phyloP scores from a whole-genome alignment of 1,284 basidiomycete species.

The Hypsizygus ulmarius region DNA sequence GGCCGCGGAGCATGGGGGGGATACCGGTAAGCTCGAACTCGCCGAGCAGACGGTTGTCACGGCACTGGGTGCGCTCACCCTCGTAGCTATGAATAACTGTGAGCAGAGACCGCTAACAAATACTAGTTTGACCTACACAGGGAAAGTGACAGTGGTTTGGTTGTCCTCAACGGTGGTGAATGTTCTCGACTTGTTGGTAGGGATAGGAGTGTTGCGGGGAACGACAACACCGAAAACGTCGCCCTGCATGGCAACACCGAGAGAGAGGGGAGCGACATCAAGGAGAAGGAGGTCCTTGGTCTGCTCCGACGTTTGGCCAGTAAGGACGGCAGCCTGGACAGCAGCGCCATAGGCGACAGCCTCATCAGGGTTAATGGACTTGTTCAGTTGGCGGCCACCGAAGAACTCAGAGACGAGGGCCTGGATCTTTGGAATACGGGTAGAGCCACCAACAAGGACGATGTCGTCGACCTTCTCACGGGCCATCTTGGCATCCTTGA shows the following conservation, averaged over 20 bases:
- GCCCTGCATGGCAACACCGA: conserved; percentile 98
- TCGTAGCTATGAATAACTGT: conserved; percentile 62
- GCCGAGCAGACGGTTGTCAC: conserved; percentile 94
- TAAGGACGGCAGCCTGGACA: conserved; percentile 95
- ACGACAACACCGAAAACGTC: conserved; percentile 97
- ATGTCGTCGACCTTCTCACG: conserved; percentile 99
- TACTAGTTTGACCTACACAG: conserved; percentile 60
- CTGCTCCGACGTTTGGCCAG: conserved; percentile 94
- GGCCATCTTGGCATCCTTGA: conserved; percentile 98
- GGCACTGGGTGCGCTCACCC: conserved; percentile 96
- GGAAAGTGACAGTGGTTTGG: conserved; percentile 97
- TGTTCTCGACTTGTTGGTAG: conserved; percentile 93
- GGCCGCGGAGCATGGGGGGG: conserved; percentile 94
- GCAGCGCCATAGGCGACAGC: conserved; percentile 96
- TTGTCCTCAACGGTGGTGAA: conserved; percentile 99
- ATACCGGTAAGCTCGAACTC: conserved; percentile 98
- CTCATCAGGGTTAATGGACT: conserved; percentile 97
- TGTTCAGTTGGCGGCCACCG: conserved; percentile 96
- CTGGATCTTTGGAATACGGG: conserved; percentile 99
- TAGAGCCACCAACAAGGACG: conserved; percentile 98
- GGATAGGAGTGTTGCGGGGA: conserved; percentile 96
- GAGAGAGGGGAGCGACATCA: conserved; percentile 93
- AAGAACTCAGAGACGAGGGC: conserved; percentile 98
- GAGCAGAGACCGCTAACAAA: neutral
- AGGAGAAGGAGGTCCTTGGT: conserved; percentile 93